phyloP scores from a whole-genome alignment of 2,329 filamentous ascomycete genomes.

The Botrytis cinerea region DNA sequence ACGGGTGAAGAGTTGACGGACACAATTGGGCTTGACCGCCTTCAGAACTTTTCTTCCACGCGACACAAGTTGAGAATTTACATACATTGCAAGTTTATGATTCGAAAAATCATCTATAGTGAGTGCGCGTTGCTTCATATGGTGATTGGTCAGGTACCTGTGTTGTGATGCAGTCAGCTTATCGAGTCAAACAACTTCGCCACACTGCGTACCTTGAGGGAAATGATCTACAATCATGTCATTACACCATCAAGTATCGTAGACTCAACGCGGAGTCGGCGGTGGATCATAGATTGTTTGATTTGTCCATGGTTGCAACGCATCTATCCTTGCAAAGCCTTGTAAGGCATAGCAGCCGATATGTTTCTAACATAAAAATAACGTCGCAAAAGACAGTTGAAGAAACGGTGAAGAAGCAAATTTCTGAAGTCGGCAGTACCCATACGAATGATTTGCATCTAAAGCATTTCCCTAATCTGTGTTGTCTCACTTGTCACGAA shows the following conservation, averaged over 20 bases:
- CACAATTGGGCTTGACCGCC: not conserved
- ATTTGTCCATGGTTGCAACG: not conserved
- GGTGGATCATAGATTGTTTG: not conserved
- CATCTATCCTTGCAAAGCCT: not conserved
- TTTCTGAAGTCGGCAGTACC: too few species aligned
- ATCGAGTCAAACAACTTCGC: not conserved
- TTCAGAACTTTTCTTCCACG: not conserved
- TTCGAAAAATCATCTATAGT: not conserved
- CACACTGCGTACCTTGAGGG: not conserved
- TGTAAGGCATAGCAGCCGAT: not conserved
- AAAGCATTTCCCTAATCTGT: not conserved
- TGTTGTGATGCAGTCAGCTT: constrained; percentile 2
- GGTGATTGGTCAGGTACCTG: not conserved
- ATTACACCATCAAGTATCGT: not conserved
- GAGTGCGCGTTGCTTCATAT: not conserved
- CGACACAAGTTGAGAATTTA: not conserved
- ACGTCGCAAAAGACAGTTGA: not conserved
- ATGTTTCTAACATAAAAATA: not conserved
- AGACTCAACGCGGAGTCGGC: not conserved
- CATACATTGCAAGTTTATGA: not conserved
- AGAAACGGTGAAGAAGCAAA: not conserved
- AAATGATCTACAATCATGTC: not conserved
- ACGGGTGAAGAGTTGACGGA: too few species aligned
- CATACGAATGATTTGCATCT: not conserved
- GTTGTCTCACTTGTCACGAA: too few species aligned